These are phyloP conservation scores for Pseudodiploospora longispora DNA, from an alignment of 2,329 filamentous ascomycete genomes.

Conservation along the genomic window DNA sequence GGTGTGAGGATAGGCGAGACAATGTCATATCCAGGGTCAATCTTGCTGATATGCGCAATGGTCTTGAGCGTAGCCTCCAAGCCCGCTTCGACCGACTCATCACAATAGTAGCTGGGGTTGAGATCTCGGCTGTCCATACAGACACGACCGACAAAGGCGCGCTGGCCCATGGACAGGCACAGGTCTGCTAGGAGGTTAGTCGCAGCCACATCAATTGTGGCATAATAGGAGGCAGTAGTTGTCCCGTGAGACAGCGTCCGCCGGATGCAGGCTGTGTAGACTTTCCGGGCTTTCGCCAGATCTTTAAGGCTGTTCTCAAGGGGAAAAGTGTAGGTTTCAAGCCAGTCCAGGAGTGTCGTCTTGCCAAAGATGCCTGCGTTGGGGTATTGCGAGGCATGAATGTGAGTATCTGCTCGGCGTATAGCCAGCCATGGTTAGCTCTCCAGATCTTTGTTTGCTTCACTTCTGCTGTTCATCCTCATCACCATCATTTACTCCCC, in stretches of 20 bases:
- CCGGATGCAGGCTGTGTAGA: conserved; percentile 72
- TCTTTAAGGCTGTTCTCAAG: conserved; percentile 70
- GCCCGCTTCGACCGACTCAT: conserved; percentile 54
- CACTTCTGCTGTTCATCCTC: not conserved
- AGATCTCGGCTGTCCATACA: conserved; percentile 73
- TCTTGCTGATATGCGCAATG: conserved; percentile 55
- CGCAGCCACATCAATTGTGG: conserved; percentile 74
- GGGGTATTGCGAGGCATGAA: conserved; percentile 91
- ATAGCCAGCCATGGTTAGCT: not conserved
- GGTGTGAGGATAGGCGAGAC: conserved; percentile 75
- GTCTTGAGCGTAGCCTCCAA: conserved; percentile 48
- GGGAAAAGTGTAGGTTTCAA: conserved; percentile 91
- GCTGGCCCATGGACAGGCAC: conserved; percentile 71
- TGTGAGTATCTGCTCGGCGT: conserved; percentile 67
- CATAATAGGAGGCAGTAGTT: conserved; percentile 90
- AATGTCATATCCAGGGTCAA: conserved; percentile 59
- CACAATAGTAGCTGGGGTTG: conserved; percentile 71
- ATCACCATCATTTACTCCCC: not conserved
- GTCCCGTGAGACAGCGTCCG: conserved; percentile 84
- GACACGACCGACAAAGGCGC: conserved; percentile 86
- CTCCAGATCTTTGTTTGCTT: conserved; percentile 4
- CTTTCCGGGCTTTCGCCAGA: conserved; percentile 52
- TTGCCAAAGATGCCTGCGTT: conserved; percentile 93
- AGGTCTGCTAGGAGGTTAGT: conserved; percentile 89
- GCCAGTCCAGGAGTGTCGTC: conserved; percentile 85